phyloP scores from a whole-genome alignment of 2,329 filamentous ascomycete genomes.

The Botrytis deweyae region DNA sequence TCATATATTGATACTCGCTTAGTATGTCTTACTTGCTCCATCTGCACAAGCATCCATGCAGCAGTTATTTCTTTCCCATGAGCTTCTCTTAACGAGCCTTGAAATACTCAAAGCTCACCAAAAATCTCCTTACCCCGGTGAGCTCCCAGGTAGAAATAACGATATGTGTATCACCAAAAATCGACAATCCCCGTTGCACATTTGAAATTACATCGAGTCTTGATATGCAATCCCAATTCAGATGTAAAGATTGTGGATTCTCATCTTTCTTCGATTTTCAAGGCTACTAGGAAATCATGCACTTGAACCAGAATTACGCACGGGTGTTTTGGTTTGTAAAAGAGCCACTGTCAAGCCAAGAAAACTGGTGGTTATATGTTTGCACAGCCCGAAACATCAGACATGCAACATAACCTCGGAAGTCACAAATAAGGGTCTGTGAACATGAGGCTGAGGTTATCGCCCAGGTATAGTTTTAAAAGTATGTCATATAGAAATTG shows the following conservation, averaged over 20 bases:
- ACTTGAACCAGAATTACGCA: neutral
- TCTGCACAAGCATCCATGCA: neutral
- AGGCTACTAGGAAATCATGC: neutral
- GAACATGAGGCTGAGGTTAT: neutral
- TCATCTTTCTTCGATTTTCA: neutral
- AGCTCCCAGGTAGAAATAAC: neutral
- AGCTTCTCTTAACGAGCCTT: neutral
- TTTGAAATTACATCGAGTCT: neutral
- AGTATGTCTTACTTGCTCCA: neutral
- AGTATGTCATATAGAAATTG: neutral
- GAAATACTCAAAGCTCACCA: neutral
- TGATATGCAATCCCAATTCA: neutral
- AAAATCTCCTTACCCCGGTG: accelerated
- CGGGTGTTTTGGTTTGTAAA: neutral
- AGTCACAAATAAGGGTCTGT: neutral
- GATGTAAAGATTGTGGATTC: neutral
- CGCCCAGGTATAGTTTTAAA: neutral
- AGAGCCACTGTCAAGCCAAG: neutral
- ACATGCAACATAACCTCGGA: neutral
- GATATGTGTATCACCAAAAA: neutral
- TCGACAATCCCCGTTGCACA: neutral
- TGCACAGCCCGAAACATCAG: slow-evolving; percentile 1
- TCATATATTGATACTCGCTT: neutral
- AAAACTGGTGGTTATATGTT: neutral
- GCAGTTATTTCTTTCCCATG: neutral